Evolutionary conservation across 2,329 filamentous ascomycete genomes (phyloP).

Genomic region (Rutstroemia sp.): DNA sequence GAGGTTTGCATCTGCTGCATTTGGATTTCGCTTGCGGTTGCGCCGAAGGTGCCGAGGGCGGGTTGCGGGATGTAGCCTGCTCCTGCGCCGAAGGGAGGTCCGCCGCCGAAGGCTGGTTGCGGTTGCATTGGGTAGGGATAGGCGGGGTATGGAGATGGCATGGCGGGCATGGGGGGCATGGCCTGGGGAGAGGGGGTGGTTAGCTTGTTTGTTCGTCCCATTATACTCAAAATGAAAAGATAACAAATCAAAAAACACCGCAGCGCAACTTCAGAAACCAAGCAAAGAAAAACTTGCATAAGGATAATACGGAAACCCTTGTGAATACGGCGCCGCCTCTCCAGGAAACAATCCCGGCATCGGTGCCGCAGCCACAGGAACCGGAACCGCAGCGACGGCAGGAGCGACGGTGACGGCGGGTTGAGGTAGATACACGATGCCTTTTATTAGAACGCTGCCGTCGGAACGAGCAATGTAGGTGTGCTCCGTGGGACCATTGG

Average conservation of each 20-base stretch:
- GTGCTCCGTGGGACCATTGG: conserved; percentile 47
- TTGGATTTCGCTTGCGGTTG: conserved; percentile 20
- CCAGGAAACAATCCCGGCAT: background rate
- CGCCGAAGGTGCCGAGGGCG: conserved; percentile 12
- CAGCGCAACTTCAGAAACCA: background rate
- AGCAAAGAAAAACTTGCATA: background rate
- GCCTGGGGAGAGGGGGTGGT: background rate
- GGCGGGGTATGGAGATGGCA: background rate
- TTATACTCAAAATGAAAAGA: too few relatives aligned
- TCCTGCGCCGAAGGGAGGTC: conserved; percentile 3
- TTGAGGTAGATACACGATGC: conserved; percentile 16
- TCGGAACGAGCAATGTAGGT: conserved; percentile 43
- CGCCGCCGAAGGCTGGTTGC: background rate
- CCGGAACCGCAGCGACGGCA: background rate
- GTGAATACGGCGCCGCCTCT: background rate
- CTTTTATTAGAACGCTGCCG: conserved; percentile 19
- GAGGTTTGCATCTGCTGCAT: conserved; percentile 19
- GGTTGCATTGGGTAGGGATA: background rate
- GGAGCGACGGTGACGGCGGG: background rate
- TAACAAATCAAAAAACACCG: background rate
- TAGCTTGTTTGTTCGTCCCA: too few relatives aligned
- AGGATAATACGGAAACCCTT: background rate
- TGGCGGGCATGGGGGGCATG: background rate
- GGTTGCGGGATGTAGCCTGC: conserved; percentile 16
- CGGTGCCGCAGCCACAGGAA: background rate